phyloP scores from a whole-genome alignment of 2,329 filamentous ascomycete genomes.

The Tolypocladium ovalisporum region DNA sequence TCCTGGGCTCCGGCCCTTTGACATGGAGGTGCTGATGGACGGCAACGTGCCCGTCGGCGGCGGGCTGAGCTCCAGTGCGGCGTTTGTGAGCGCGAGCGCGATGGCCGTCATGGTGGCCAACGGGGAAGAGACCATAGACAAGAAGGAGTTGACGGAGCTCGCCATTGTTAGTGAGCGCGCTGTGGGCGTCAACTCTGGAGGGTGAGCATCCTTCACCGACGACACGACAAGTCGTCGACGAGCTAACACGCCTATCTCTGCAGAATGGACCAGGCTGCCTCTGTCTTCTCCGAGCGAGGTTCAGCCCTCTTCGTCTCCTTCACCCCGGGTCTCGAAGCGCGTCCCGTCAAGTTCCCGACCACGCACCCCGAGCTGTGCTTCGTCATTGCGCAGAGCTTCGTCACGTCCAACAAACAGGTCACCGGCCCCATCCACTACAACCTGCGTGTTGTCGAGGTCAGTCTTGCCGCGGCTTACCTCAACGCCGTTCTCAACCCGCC shows the following conservation, averaged over 20 bases:
- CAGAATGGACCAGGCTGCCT: constrained; percentile 95
- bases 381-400: constrained; percentile 87
- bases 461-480: constrained; percentile 66
- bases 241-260: neutral
- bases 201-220: constrained; percentile 38
- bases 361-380: constrained; percentile 79
- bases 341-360: constrained; percentile 70
- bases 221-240: neutral
- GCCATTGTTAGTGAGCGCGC: constrained; percentile 90
- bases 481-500: constrained; percentile 46
- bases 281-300: constrained; percentile 80
- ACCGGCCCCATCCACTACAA: constrained; percentile 95
- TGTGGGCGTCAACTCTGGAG: constrained; percentile 93
- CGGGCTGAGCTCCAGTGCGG: constrained; percentile 86
- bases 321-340: constrained; percentile 63
- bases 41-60: constrained; percentile 87
- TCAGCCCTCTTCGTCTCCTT: constrained; percentile 88
- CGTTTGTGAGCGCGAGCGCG: constrained; percentile 83
- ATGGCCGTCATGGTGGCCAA: constrained; percentile 83
- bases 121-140: constrained; percentile 66
- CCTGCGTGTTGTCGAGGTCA: constrained; percentile 90
- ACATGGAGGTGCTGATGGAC: constrained; percentile 83
- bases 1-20: constrained; percentile 49
- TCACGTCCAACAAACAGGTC: constrained; percentile 88
- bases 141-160: constrained; percentile 83